Conservation (phyloP, 306 rosid species). For the Canavalia gladiata region DNA sequence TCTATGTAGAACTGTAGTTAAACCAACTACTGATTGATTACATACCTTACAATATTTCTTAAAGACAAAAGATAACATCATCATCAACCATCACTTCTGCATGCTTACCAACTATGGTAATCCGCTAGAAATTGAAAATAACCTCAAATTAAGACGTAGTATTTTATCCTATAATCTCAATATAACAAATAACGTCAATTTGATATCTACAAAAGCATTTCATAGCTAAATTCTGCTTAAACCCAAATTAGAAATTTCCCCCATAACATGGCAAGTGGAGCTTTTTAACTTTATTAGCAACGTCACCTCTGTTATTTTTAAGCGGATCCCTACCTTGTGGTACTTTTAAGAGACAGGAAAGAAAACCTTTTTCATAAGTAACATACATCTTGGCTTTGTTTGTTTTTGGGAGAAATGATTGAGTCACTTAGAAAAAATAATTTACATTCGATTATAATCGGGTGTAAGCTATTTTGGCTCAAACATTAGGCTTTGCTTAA, state of each 20-base stretch:
- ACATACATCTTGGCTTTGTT: no score
- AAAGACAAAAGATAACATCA: slow-evolving; percentile 66
- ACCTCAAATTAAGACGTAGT: slow-evolving; percentile 46
- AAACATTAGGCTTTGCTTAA: no score
- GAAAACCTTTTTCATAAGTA: neutral
- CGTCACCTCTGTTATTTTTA: neutral
- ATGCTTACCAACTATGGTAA: slow-evolving; percentile 79
- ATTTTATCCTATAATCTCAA: slow-evolving; percentile 25
- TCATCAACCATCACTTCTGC: slow-evolving; percentile 88
- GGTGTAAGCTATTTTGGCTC: no score
- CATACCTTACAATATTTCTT: slow-evolving; percentile 81
- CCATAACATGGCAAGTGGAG: slow-evolving; percentile 2
- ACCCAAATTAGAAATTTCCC: slow-evolving; percentile 24
- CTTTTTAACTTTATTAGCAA: neutral
- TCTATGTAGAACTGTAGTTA: neutral
- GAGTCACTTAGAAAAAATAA: no score
- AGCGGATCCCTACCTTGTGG: neutral
- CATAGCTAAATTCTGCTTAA: slow-evolving; percentile 2
- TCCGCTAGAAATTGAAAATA: slow-evolving; percentile 81
- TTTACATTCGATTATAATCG: no score
- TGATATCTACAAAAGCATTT: slow-evolving; percentile 13
- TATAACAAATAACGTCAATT: neutral
- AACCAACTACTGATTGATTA: neutral
- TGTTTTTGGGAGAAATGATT: no score
- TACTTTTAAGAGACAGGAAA: neutral